A percentile compares a stretch with the other conserved stretches of the same genome.
phyloP scores from a whole-genome alignment of 352 stramenopile species.

The Pythium phragmitis region DNA sequence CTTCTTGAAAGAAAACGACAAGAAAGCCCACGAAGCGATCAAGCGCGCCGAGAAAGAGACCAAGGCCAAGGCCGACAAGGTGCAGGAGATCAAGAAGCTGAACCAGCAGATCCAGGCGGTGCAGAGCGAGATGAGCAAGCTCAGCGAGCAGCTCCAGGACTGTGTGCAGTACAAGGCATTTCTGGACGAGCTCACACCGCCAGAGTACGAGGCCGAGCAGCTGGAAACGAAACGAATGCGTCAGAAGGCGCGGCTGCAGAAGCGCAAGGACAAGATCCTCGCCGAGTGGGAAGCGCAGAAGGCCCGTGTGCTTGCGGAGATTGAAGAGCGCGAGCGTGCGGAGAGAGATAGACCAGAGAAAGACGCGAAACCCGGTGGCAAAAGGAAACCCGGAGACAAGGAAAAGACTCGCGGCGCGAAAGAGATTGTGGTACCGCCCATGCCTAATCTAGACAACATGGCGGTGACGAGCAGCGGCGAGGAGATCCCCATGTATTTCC shows the following conservation, averaged over 20 bases:
- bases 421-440: constrained; percentile 47
- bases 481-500: constrained; percentile 95
- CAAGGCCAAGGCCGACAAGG: constrained; percentile 92
- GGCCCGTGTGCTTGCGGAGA: constrained; percentile 51
- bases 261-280: constrained; percentile 69
- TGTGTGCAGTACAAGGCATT: constrained; percentile 94
- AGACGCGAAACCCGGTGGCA: constrained; percentile 33
- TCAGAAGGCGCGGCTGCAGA: constrained; percentile 59
- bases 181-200: constrained; percentile 88
- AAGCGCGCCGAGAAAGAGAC: constrained; percentile 94
- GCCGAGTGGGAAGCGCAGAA: constrained; percentile 67
- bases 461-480: constrained; percentile 78
- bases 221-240: constrained; percentile 64
- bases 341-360: constrained; percentile 68
- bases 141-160: constrained; percentile 93
- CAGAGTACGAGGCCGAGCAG: constrained; percentile 86
- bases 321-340: constrained; percentile 58
- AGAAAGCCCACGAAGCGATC: constrained; percentile 95
- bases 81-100: constrained; percentile 94
- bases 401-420: constrained; percentile 44
- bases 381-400: constrained; percentile 41
- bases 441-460: constrained; percentile 72
- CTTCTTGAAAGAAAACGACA: constrained; percentile 98
- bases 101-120: constrained; percentile 95
- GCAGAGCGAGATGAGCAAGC: constrained; percentile 93